Conservation (phyloP, 2,329 filamentous ascomycete genomes). For the Leptographium radiaticola region DNA sequence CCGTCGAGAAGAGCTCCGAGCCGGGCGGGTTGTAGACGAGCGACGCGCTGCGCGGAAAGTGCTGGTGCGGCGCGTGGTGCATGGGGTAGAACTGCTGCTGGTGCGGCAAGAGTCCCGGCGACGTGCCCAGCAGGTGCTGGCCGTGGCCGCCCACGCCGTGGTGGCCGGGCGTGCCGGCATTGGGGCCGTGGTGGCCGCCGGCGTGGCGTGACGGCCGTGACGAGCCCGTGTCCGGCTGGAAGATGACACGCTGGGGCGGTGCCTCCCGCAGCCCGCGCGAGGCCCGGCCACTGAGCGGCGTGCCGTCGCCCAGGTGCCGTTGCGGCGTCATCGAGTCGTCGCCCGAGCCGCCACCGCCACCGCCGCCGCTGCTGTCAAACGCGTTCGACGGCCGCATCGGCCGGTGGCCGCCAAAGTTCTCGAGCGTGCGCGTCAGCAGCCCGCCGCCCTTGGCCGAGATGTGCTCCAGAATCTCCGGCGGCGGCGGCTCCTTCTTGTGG, state of each 20-base stretch:
- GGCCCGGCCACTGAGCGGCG: slow-evolving; percentile 39
- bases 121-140: slow-evolving; percentile 3
- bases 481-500: slow-evolving; percentile 69
- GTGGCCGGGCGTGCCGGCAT: slow-evolving; percentile 15
- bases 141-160: slow-evolving; percentile 5
- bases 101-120: slow-evolving; percentile 15
- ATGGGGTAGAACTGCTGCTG: slow-evolving; percentile 12
- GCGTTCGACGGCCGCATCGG: slow-evolving; percentile 27
- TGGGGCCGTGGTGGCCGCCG: slow-evolving; percentile 27
- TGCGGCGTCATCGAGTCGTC: slow-evolving; percentile 46
- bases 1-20: slow-evolving; percentile 42
- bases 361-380: background rate
- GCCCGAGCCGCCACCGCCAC: slow-evolving; percentile 26
- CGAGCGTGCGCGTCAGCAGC: slow-evolving; percentile 63
- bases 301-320: slow-evolving; percentile 33
- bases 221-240: slow-evolving; percentile 64
- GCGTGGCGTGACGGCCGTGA: slow-evolving; percentile 50
- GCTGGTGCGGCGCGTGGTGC: slow-evolving; percentile 4
- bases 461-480: slow-evolving; percentile 77
- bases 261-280: slow-evolving; percentile 62
- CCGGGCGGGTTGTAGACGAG: slow-evolving; percentile 39
- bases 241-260: slow-evolving; percentile 73
- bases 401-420: slow-evolving; percentile 45
- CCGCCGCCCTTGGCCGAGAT: slow-evolving; percentile 75
- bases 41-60: slow-evolving; percentile 27